phyloP scores from a whole-genome alignment of 305 asterid species.

The Rubia tinctorum region DNA sequence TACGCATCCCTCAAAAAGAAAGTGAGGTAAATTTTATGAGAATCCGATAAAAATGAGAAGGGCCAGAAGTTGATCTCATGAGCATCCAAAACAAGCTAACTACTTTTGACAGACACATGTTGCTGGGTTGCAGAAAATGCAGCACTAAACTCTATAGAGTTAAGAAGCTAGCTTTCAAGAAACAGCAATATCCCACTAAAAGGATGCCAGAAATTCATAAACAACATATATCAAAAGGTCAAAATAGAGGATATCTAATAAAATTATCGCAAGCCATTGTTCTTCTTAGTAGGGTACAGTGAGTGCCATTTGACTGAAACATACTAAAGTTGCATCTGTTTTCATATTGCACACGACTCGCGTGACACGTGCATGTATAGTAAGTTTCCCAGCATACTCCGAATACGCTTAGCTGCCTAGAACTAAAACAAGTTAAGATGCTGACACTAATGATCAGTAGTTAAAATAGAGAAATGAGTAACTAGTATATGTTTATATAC shows the following conservation, averaged over 20 bases:
- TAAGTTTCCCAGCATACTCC: neutral
- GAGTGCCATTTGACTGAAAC: neutral
- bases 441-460: neutral
- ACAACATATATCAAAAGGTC: too few species aligned
- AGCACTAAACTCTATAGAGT: neutral
- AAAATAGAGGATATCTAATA: too few species aligned
- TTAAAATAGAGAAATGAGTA: slow-evolving; percentile 10
- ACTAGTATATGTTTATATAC: slow-evolving; percentile 18
- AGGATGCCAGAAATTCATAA: too few species aligned
- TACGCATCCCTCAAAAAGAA: neutral
- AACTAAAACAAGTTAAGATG: neutral
- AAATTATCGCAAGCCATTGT: neutral
- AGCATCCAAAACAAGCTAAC: neutral
- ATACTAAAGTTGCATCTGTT: neutral
- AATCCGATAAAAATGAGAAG: too few species aligned
- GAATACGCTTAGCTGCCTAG: neutral
- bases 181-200: too few species aligned
- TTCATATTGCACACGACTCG: neutral
- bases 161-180: neutral
- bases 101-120: neutral
- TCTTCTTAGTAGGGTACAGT: neutral
- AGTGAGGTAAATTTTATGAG: neutral
- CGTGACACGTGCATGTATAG: neutral
- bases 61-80: too few species aligned
- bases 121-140: neutral